Evolutionary conservation across 164 flowering plant genomes (phyloP), one percentile per base, ranked within the genome.

Genomic region (Chloranthus sessilifolius): DNA sequence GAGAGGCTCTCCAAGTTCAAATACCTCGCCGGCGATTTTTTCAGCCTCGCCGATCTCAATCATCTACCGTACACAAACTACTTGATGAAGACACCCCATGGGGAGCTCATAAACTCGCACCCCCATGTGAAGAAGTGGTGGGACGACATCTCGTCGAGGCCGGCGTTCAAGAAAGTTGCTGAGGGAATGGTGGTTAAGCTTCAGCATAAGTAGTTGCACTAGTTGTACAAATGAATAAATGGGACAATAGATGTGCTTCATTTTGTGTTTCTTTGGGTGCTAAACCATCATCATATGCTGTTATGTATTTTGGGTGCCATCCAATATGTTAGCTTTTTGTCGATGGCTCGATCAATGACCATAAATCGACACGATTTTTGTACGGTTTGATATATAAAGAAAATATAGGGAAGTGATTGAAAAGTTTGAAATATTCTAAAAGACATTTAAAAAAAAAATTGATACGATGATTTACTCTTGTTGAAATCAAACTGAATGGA

Each of bases 111-210:
- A 0, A 64, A 48, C 12, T 67, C 64, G 0, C 69, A 80, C 16
- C 66, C 80, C 2, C 74, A 67, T 38, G 82, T 78, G 2, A 74
- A 72, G 71, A 80, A 79, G 0, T 78, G 87, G 87, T 81, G 87
- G 87, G 78, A 74, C 16, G 76, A 63, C 41, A 68, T 78, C 10
- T 81, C 80, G 16, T 56, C 76, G 2, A 35, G 81, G 47, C 76
- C 80, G 2, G 68, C 81, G 6, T 71, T 48, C 8, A 11, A 19
- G 16, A 71, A 75, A 36, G 64, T 73, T 22, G 41, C 71, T 2
- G 58, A 37, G 17, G 21, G 17, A n/a, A 41, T 41, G 45, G 23
- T 26, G n/a, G 27, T 35, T 52, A 65, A 50, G 22, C 9, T 44
- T 30, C 53, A 12, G 16, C 16, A 1, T 24, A 2, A 15, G 28